A percentile compares a stretch with the other conserved stretches of the same genome.
These are phyloP conservation scores for Theileria annulata DNA, from an alignment of 169 alveolate genomes.

Conservation along the genomic window DNA sequence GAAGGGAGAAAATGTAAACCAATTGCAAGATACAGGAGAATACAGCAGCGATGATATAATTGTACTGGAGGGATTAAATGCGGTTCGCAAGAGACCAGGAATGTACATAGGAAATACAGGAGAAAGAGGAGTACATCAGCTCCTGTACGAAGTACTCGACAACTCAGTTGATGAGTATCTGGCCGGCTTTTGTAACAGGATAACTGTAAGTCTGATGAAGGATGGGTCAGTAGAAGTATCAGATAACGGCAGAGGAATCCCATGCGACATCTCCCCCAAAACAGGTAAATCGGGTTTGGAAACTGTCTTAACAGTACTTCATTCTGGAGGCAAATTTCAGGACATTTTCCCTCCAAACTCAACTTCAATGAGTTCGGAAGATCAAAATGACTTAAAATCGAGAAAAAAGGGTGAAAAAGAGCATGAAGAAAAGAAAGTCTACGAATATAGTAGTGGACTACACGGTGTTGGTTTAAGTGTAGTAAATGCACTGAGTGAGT, in stretches of 20 bases:
- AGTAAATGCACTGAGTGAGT: constrained; percentile 77
- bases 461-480: constrained; percentile 86
- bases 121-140: constrained; percentile 77
- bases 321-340: constrained; percentile 83
- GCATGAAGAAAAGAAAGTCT: constrained; percentile 38
- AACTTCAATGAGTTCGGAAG: constrained; percentile 21
- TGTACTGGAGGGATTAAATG: constrained; percentile 81
- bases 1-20: neutral
- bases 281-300: constrained; percentile 76
- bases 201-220: constrained; percentile 65
- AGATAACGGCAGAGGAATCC: constrained; percentile 83
- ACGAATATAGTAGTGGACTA: constrained; percentile 78
- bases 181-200: constrained; percentile 73
- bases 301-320: constrained; percentile 79
- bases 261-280: constrained; percentile 75
- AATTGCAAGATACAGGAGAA: neutral
- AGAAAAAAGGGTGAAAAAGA: constrained; percentile 15
- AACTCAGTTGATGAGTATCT: constrained; percentile 81
- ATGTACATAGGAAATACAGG: constrained; percentile 84
- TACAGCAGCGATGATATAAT: constrained; percentile 77
- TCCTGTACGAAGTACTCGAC: constrained; percentile 79
- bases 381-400: constrained; percentile 18
- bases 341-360: constrained; percentile 32
- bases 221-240: constrained; percentile 72
- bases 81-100: constrained; percentile 84